Evolutionary conservation across 306 rosid genomes (phyloP), one percentile per base, ranked within the genome.

Genomic region (Chamaecrista fasciculata): DNA sequence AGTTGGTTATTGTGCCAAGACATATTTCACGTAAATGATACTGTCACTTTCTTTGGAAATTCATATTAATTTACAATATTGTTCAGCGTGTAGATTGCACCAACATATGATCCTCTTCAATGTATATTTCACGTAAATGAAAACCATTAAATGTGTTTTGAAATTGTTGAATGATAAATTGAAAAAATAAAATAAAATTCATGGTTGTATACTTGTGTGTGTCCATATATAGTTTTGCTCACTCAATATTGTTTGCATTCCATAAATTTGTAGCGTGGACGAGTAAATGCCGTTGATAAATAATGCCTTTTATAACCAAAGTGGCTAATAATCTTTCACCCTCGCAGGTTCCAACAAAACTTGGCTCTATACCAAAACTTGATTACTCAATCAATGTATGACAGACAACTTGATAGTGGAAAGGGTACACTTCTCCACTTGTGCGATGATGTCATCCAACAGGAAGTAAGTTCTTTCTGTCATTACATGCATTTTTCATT

Each of bases 371-470:
- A 94, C 79, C 96, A 91, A 85, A 94, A 87, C 85, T 91, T 94
- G 81, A 91, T 94, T 67, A 94, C 96, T 8, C 97, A 89, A 77
- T 94, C 99, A 21, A 94, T 91, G 96, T 94, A 94, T 52, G 95
- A 94, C 74, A 94, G 87, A 78, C 99, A 94, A 72, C 87, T 94
- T 52, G 99, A 94, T 70, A 94, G 99, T 56, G 99, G 97, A 72
- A 87, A 78, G 88, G 99, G 99, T 43, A 94, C 99, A 18, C 97
- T 91, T 84, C 97, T 94, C 70, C 99, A 94, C 88, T 70, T 94
- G 84, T 94, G 99, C 48, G 99, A 94, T 31, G 99, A 94, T 73
- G 97, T 94, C 81, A 89, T 94, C 82, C 99, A 94, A 79, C 99
- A 91, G 74, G 97, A 94, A 82, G 96, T 94, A 84, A 82, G 96